Evolutionary conservation across 2,329 filamentous ascomycete genomes (phyloP).

Genomic region (Aspergillus uvarum): DNA sequence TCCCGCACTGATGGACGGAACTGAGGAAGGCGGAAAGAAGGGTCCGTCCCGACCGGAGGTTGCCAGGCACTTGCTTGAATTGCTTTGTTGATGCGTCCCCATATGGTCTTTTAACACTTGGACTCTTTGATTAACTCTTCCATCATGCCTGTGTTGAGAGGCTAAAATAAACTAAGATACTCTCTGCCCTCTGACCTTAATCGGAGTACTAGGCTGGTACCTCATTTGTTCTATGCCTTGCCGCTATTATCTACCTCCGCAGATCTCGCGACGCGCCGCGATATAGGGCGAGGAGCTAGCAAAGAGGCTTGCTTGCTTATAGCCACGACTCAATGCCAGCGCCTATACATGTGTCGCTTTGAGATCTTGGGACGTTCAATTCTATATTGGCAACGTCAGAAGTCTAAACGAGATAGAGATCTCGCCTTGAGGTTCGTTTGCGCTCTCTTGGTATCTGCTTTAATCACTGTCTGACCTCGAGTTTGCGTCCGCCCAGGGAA

Average conservation of each 20-base stretch:
- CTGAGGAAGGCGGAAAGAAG: not conserved
- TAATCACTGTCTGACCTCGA: conserved; percentile 9
- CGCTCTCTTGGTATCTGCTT: not conserved
- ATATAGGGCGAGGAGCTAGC: not conserved
- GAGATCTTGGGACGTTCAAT: conserved; percentile 46
- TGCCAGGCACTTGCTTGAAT: not conserved
- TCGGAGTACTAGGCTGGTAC: not conserved
- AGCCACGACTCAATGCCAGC: conserved; percentile 4
- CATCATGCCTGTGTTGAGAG: not conserved
- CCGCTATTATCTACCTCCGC: not conserved
- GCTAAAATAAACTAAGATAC: not conserved
- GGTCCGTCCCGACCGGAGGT: not conserved
- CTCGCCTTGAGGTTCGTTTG: conserved; percentile 26
- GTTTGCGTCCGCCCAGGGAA: conserved; percentile 16
- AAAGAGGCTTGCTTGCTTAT: not conserved
- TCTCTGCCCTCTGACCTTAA: not conserved
- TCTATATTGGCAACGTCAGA: conserved; percentile 42
- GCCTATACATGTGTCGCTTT: conserved; percentile 47
- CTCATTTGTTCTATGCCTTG: not conserved
- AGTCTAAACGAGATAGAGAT: conserved; percentile 25
- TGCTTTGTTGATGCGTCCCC: not conserved
- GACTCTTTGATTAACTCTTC: not conserved
- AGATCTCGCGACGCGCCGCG: conserved; percentile 12
- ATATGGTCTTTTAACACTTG: not conserved
- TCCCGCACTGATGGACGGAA: too few relatives aligned